These are phyloP conservation scores for Eucalyptus pauciflora DNA, from an alignment of 345 rosid genomes.

Conservation along the genomic window DNA sequence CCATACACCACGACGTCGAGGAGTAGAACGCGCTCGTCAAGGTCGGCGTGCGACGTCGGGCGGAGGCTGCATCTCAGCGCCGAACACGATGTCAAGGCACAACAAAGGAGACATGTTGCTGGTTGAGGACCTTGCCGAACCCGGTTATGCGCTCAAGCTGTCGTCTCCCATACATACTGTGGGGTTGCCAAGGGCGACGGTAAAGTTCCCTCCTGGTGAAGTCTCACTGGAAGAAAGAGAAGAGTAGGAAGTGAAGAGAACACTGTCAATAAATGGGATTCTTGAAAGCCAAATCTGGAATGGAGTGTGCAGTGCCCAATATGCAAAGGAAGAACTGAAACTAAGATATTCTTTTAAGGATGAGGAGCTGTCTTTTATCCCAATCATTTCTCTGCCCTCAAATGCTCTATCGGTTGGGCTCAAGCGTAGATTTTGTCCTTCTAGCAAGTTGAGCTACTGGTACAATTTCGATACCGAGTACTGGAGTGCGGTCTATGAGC, in stretches of 20 bases:
- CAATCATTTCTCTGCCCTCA: slow-evolving; percentile 77
- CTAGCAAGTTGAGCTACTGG: slow-evolving; percentile 86
- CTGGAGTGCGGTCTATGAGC: slow-evolving; percentile 93
- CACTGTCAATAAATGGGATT: slow-evolving; percentile 49
- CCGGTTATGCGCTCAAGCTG: slow-evolving; percentile 61
- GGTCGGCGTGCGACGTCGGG: slow-evolving; percentile 19
- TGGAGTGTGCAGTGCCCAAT: slow-evolving; percentile 67
- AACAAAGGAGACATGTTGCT: slow-evolving; percentile 69
- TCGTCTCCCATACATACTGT: slow-evolving; percentile 56
- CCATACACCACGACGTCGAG: slow-evolving; percentile 57
- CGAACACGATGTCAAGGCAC: slow-evolving; percentile 74
- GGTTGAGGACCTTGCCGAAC: slow-evolving; percentile 56
- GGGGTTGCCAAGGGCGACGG: slow-evolving; percentile 77
- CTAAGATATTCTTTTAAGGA: slow-evolving; percentile 79
- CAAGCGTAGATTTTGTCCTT: slow-evolving; percentile 68
- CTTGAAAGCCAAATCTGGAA: slow-evolving; percentile 37
- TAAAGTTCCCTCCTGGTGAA: slow-evolving; percentile 82
- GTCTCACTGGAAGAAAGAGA: slow-evolving; percentile 65
- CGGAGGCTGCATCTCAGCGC: slow-evolving; percentile 55
- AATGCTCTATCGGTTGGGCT: slow-evolving; percentile 77
- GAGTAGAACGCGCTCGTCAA: slow-evolving; percentile 45
- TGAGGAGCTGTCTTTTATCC: slow-evolving; percentile 65
- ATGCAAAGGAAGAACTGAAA: slow-evolving; percentile 59
- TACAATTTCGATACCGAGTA: slow-evolving; percentile 74
- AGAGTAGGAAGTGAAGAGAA: slow-evolving; percentile 32